phyloP scores from a whole-genome alignment of 805 yeast genomes.

The Maudiozyma barnettii region DNA sequence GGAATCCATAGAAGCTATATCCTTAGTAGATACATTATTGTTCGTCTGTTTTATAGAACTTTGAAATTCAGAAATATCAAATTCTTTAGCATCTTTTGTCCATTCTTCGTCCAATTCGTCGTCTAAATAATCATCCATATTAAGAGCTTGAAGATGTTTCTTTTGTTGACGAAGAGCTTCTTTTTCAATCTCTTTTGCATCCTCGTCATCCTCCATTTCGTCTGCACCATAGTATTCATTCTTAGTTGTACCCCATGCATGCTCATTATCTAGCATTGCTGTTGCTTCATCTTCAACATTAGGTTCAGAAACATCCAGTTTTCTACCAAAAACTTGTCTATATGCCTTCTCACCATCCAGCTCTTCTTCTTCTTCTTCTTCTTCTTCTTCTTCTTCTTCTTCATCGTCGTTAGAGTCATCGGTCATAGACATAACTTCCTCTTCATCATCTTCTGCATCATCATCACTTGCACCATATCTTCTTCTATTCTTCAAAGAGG shows the following conservation, averaged over 20 bases:
- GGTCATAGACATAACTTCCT: slow-evolving; percentile 40
- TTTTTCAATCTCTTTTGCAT: slow-evolving; percentile 66
- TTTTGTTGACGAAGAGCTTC: slow-evolving; percentile 86
- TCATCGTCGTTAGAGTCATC: slow-evolving; percentile 18
- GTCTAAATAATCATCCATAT: slow-evolving; percentile 66
- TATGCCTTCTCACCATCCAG: slow-evolving; percentile 31
- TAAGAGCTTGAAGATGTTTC: slow-evolving; percentile 63
- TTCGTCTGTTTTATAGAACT: slow-evolving; percentile 26
- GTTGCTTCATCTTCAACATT: slow-evolving; percentile 23
- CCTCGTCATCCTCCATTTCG: slow-evolving; percentile 52
- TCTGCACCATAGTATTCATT: slow-evolving; percentile 46
- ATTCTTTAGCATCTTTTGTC: slow-evolving; percentile 49
- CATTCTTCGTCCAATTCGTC: slow-evolving; percentile 69
- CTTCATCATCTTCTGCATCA: slow-evolving; percentile 42
- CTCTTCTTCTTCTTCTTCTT: slow-evolving; percentile 27
- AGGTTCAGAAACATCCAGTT: slow-evolving; percentile 17
- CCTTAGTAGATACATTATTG: slow-evolving; percentile 31
- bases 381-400: too few species aligned
- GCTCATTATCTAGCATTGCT: slow-evolving; percentile 33
- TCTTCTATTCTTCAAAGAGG: slow-evolving; percentile 33
- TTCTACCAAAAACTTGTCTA: slow-evolving; percentile 31
- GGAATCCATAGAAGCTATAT: slow-evolving; percentile 41
- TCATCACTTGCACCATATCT: slow-evolving; percentile 33
- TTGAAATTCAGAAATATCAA: slow-evolving; percentile 33
- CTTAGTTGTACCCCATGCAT: slow-evolving; percentile 39